Conservation (phyloP, 202 grass and related monocot genomes). For the Setaria viridis region DNA sequence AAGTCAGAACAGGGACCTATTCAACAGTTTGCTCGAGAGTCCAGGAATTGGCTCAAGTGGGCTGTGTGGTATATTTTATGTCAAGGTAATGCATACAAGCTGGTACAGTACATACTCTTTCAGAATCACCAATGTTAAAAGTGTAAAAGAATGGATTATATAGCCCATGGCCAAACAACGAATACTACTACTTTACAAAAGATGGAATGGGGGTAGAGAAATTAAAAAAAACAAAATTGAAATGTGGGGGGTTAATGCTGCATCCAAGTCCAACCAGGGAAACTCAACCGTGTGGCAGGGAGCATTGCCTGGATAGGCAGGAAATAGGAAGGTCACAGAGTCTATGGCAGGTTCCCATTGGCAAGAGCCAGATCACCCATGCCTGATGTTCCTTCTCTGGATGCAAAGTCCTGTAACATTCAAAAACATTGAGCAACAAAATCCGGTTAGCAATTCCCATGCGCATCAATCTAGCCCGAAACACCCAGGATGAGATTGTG, state of each 20-base stretch:
- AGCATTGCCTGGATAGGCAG: constrained; percentile 19
- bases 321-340: not conserved
- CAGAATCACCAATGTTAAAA: constrained; percentile 28
- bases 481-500: not conserved
- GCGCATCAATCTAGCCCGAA: not conserved
- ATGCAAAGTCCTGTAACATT: constrained; percentile 81
- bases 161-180: constrained; percentile 44
- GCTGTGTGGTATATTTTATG: constrained; percentile 37
- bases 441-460: not conserved
- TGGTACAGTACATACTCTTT: constrained; percentile 34
- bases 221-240: not conserved
- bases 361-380: constrained; percentile 60
- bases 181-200: constrained; percentile 51
- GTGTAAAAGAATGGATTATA: constrained; percentile 66
- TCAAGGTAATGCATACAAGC: constrained; percentile 40
- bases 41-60: constrained; percentile 29
- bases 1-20: not conserved
- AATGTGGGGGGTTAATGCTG: constrained; percentile 5
- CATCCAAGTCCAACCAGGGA: constrained; percentile 28
- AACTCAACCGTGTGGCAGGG: constrained; percentile 21
- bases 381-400: constrained; percentile 55
- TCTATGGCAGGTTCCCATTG: constrained; percentile 74
- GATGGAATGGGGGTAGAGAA: not conserved
- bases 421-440: constrained; percentile 20
- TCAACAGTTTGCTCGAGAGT: constrained; percentile 3